Conservation (phyloP, 1,284 basidiomycete species). For the Crocinoboletus sp. region DNA sequence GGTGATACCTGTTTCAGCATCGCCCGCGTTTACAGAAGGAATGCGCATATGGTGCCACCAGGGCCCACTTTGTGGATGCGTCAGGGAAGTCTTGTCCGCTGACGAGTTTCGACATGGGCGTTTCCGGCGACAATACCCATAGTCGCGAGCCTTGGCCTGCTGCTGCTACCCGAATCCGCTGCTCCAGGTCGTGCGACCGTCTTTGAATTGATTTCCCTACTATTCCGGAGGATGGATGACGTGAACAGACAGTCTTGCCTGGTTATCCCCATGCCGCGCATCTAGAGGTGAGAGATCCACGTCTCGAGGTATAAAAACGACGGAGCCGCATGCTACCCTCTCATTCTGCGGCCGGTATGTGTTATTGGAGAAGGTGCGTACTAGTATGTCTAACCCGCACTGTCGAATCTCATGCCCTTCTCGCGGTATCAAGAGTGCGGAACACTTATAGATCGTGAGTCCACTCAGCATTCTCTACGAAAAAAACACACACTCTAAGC, state of each 20-base stretch:
- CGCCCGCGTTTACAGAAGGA: slow-evolving; percentile 15
- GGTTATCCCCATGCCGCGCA: slow-evolving; percentile 28
- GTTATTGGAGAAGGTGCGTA: slow-evolving; percentile 40
- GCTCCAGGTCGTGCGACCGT: slow-evolving; percentile 27
- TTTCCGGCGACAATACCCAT: slow-evolving; percentile 24
- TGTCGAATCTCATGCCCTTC: slow-evolving; percentile 6
- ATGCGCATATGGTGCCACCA: slow-evolving; percentile 4
- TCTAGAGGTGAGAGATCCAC: slow-evolving; percentile 24
- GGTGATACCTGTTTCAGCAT: slow-evolving; percentile 33
- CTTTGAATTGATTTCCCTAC: slow-evolving; percentile 27
- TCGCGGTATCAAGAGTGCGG: slow-evolving; percentile 37
- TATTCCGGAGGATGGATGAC: slow-evolving; percentile 28
- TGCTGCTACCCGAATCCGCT: slow-evolving; percentile 23
- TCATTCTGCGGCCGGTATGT: slow-evolving; percentile 33
- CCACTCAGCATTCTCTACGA: neutral
- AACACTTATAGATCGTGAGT: slow-evolving; percentile 47
- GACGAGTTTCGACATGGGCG: slow-evolving; percentile 30
- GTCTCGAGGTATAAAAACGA: slow-evolving; percentile 29
- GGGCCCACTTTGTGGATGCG: slow-evolving; percentile 29
- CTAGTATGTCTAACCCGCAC: neutral
- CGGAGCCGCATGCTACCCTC: slow-evolving; percentile 5
- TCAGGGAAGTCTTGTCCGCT: slow-evolving; percentile 28
- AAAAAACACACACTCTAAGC: slow-evolving; percentile 4
- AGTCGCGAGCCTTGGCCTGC: slow-evolving; percentile 4
- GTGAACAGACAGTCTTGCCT: slow-evolving; percentile 24